Base-by-base conservation (phyloP, 805 yeast species). In the Wickerhamiella galacta region DNA sequence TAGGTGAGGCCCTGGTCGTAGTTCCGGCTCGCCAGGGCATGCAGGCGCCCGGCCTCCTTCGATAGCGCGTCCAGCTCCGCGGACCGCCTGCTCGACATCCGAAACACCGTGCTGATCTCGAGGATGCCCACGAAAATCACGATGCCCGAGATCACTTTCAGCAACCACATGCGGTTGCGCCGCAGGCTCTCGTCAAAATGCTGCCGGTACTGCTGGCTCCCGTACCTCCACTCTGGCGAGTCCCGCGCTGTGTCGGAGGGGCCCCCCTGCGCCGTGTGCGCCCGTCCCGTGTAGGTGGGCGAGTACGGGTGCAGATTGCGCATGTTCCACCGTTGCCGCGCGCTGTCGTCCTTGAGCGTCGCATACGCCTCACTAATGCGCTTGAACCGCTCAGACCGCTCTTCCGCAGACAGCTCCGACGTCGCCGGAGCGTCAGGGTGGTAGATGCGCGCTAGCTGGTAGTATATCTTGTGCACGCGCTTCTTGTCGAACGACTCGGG, bases 381-480 rank as follows among this genome's bases (percentile, higher is more conserved):
- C 43, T 70, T 58, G 66, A 81, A 70, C 50, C 76, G 46, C 52
- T 70, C 56, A 39, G 59, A 39, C 26, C 40, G 54, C 15, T 57
- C 46, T n/a, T 56, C 62, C 43, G 43, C 37, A 51, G 60, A n/a
- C 53, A 48, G 32, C 12, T 24, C 26, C 12, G 14, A 15, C 6
- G 52, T 29, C 11, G 40, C 43, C 12, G 38, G 41, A 3, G 51
- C 35, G 48, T 83, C 95, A 0, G 95, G 95, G 49, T 83, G 95
- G 45, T 83, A 83, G 7, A 72, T 48, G 51, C 77, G 79, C 8
- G 83, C 83, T 30, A 70, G 57, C 33, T 66, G 60, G 42, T 66
- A 68, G 46, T 75, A 77, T 28, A 64, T 63, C 17, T 54, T 40
- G 38, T 68, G 68, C 31, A 75, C 53, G 20, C 50, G 40, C 8